Evolutionary conservation across 2,329 filamentous ascomycete species (phyloP).

Genomic region (Thelonectria discophora): DNA sequence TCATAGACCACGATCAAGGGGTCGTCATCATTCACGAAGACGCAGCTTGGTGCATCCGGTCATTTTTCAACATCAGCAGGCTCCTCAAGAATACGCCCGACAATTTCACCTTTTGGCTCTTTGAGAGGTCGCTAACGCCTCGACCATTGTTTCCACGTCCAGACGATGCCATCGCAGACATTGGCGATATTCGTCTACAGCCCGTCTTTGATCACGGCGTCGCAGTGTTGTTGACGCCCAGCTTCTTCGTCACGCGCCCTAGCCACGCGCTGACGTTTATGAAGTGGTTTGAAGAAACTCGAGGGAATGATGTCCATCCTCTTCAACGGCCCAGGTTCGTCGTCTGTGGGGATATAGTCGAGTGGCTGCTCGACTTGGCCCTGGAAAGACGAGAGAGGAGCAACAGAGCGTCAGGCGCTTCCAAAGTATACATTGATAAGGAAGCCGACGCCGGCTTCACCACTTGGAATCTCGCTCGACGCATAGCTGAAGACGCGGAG

Average conservation of each 20-base stretch:
- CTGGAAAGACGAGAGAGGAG: slow-evolving; percentile 28
- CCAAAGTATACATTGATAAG: slow-evolving; percentile 6
- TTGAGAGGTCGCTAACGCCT: slow-evolving; percentile 46
- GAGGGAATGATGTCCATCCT: slow-evolving; percentile 17
- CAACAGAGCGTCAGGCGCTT: not conserved
- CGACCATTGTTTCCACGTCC: slow-evolving; percentile 28
- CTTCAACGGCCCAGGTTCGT: slow-evolving; percentile 40
- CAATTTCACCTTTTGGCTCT: slow-evolving; percentile 51
- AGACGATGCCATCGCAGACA: slow-evolving; percentile 4
- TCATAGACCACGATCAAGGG: slow-evolving; percentile 45
- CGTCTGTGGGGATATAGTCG: slow-evolving; percentile 42
- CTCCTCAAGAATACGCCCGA: slow-evolving; percentile 45
- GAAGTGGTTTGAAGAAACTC: slow-evolving; percentile 47
- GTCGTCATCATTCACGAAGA: slow-evolving; percentile 58
- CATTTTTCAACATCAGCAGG: slow-evolving; percentile 50
- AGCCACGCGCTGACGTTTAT: slow-evolving; percentile 46
- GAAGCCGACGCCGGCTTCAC: slow-evolving; percentile 37
- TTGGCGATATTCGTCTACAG: slow-evolving; percentile 40
- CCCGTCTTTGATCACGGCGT: slow-evolving; percentile 45
- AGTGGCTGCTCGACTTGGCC: slow-evolving; percentile 44
- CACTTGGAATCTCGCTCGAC: slow-evolving; percentile 31
- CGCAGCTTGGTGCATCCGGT: slow-evolving; percentile 48
- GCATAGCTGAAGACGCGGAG: slow-evolving; percentile 29
- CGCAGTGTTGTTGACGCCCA: slow-evolving; percentile 53
- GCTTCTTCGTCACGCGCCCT: slow-evolving; percentile 53